Base-by-base conservation (phyloP, 345 rosid species). In the Arabis alpina region DNA sequence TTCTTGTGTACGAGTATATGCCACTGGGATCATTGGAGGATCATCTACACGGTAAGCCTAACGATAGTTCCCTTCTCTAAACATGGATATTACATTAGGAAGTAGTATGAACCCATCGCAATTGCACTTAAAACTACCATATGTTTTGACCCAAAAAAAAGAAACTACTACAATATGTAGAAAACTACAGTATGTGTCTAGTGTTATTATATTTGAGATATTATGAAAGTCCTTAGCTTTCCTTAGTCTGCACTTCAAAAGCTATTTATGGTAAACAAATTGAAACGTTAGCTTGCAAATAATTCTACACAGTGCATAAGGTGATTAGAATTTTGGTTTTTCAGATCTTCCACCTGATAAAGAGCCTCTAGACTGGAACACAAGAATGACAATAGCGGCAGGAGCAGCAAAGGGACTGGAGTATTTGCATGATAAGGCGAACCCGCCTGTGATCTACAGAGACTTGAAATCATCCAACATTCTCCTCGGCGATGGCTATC, bases 401-500 rank as follows among this genome's bases (percentile, higher is more conserved):
- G 97, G 99, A 63, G 99, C 99, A 54, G 96, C 99, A 3, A 94
- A 89, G 79, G 99, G 99, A 52, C 83, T 94, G 52, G 97, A 94
- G 70, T 94, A 94, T 73, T 80, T 94, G 81, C 99, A 94, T 25
- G 99, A 94, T 77, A 91, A 80, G 70, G 97, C 98, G 3, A 93
- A 91, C 44, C 98, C 98, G 36, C 99, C 99, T 57, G 99, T 94
- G 34, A 94, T 94, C 57, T 94, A 91, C 69, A 85, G 99, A 24
- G 99, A 94, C 76, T 82, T 94, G 56, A 94, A 94, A 50, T 94
- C 99, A 19, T 91, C 97, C 44, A 94, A 94, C 73, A 91, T 94
- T 70, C 97, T 94, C 74, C 96, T 94, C 0, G 96, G 87, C 27
- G 95, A 91, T 75, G 93, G 90, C 15, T 91, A 73, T 66, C 95